Base-by-base conservation (phyloP, 768 basidiomycete genomes). In the Asterophora parasitica region DNA sequence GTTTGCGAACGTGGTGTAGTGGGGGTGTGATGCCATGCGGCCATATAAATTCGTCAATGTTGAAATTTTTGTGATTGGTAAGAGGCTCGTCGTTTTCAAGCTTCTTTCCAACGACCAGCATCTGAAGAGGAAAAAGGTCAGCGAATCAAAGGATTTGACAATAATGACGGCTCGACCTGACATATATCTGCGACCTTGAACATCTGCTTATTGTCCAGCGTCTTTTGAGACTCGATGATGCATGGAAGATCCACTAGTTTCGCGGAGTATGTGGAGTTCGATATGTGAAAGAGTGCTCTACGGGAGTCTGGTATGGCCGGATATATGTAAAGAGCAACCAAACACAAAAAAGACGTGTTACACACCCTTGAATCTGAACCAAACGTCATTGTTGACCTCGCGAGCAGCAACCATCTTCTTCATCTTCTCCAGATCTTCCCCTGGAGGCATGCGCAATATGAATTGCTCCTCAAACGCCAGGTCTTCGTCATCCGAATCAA, bases 161-260 rank as follows among this genome's bases (percentile, higher is more conserved):
- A 16, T 6, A 37, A 45, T 3, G 39, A 40, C 30, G 42, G 49
- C 53, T 58, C 57, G 57, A 92, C 92, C 81, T 96, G 94, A 70
- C 90, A 95, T 69, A 99, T 95, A 63, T 99, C 96, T 32, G 93
- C 94, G 5, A 94, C 90, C 67, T 99, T 99, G 75, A 98, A 96
- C 82, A 96, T 87, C 61, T 96, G 92, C 64, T 94, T 92, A 63
- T 85, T 88, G 67, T 98, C 96, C 42, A 95, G 67, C 1, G 95
- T 92, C 74, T 97, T 97, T 66, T 98, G 94, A 10, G 90, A 81
- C 61, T 99, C 96, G 53, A 94, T 76, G 43, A 99, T 81, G 65
- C 89, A 90, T 1, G 96, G 96, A 37, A 99, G 72, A 65, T 99
- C 96, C 49, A 98, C 96, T 17, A 99, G 79, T 66, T 97, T 98